Evolutionary conservation across 2,329 filamentous ascomycete species (phyloP).

Genomic region (Botrytis squamosa): DNA sequence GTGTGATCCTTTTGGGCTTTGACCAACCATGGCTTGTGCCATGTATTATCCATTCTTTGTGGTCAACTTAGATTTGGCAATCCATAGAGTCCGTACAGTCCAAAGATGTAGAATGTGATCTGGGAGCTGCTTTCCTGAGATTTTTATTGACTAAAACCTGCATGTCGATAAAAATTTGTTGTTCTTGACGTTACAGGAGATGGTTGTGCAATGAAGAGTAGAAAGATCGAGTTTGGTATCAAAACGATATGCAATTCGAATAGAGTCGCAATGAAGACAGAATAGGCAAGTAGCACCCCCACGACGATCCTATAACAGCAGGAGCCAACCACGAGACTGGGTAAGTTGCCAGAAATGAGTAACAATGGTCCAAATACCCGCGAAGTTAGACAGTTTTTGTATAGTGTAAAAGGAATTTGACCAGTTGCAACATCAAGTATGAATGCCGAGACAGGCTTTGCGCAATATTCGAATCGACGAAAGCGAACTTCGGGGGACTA

Average conservation of each 20-base stretch:
- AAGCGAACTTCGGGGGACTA: background rate
- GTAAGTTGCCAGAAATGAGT: background rate
- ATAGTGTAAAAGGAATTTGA: background rate
- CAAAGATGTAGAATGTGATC: background rate
- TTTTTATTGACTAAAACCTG: background rate
- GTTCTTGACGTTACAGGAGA: background rate
- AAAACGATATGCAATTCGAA: background rate
- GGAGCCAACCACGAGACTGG: background rate
- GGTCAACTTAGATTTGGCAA: background rate
- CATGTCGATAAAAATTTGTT: background rate
- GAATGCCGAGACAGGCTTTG: background rate
- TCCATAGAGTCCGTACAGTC: background rate
- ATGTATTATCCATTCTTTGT: background rate
- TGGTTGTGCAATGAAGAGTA: background rate
- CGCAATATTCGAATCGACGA: background rate
- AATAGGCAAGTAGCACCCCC: background rate
- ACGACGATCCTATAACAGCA: background rate
- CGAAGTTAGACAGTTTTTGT: background rate
- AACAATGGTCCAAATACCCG: background rate
- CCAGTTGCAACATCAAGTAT: background rate
- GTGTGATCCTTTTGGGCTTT: too few relatives aligned
- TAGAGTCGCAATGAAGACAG: background rate
- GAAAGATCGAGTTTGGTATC: background rate
- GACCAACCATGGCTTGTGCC: background rate
- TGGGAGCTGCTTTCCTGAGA: background rate